These are phyloP conservation scores for Theileria annulata DNA, from an alignment of 169 alveolate genomes.

Conservation along the genomic window DNA sequence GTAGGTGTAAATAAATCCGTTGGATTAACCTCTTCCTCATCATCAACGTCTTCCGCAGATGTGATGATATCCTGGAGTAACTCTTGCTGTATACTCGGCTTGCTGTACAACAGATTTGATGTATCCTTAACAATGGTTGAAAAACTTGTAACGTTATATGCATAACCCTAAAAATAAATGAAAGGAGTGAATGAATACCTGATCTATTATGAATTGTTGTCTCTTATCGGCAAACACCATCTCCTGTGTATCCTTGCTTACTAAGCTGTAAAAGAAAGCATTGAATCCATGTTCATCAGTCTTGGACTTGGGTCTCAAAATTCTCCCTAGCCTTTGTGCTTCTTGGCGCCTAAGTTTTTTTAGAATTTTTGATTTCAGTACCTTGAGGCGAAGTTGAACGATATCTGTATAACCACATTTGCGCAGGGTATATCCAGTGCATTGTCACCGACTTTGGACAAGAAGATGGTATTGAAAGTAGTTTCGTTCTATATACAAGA, in stretches of 20 bases:
- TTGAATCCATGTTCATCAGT: conserved; percentile 83
- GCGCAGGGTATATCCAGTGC: conserved; percentile 99
- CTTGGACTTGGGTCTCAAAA: conserved; percentile 95
- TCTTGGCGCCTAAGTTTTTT: conserved; percentile 92
- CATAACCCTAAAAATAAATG: conserved; percentile 68
- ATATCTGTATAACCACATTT: conserved; percentile 97
- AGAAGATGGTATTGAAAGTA: conserved; percentile 88
- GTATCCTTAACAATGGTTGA: conserved; percentile 71
- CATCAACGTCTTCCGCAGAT: conserved; percentile 69
- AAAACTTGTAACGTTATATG: conserved; percentile 77
- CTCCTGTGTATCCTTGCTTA: conserved; percentile 96
- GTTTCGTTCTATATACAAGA: conserved; percentile 67
- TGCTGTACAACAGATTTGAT: conserved; percentile 64
- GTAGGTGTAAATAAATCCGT: conserved; percentile 17
- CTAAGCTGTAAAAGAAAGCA: conserved; percentile 96
- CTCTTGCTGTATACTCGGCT: conserved; percentile 72
- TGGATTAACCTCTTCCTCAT: conserved; percentile 72
- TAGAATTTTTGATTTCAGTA: neutral
- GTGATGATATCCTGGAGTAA: conserved; percentile 69
- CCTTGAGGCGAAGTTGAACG: conserved; percentile 94
- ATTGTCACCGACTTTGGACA: conserved; percentile 99
- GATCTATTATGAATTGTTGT: conserved; percentile 95
- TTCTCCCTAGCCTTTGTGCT: conserved; percentile 99
- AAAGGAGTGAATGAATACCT: conserved; percentile 74
- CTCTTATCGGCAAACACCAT: conserved; percentile 94